Base-by-base conservation (phyloP, 495 filamentous ascomycete genomes). In the Thermochaetoides thermophila region DNA sequence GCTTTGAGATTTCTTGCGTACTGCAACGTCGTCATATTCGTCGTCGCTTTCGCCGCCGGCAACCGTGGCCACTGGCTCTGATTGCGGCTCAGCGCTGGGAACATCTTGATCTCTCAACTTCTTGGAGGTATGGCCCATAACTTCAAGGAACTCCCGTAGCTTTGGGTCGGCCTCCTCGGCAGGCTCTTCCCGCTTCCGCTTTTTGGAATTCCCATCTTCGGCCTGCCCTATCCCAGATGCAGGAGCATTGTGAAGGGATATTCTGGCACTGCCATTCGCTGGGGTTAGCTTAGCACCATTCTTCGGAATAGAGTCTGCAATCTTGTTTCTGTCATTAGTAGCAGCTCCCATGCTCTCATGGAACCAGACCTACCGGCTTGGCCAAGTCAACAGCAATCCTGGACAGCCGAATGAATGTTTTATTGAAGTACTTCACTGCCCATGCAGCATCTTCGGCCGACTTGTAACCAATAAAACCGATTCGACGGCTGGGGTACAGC, bases 401-500 rank as follows among this genome's bases (percentile, higher is more conserved):
- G n/a, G 85, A 91, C 85, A 92, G 91, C 39, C 84, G 82, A 40
- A 97, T 81, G 56, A 85, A 97, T 39, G 85, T 72, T 48, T 73
- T 81, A 61, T 99, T 85, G 70, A 94, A 92, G 59, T 92, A 93
- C 48, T 81, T 82, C 41, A 87, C 79, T 29, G 89, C 89, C 44
- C 73, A 67, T 27, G 66, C 59, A 30, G 89, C 89, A 44, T 79
- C 79, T 40, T 86, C 72, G 27, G 73, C 63, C 33, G 70, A 82
- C 57, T 81, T 87, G 66, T 86, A 96, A 39, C 89, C 89, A 39
- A 99, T 74, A 66, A 93, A 99, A 43, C 85, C 89, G 60, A 97
- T 94, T 35, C 84, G 71, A 46, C 89, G 73, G 45, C 80, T 70
- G 13, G 85, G 74, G 52, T 95, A 76, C 38, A 92, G 69, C 64